Conservation (phyloP, 1,284 basidiomycete species). For the Trichosporon coremiiforme region DNA sequence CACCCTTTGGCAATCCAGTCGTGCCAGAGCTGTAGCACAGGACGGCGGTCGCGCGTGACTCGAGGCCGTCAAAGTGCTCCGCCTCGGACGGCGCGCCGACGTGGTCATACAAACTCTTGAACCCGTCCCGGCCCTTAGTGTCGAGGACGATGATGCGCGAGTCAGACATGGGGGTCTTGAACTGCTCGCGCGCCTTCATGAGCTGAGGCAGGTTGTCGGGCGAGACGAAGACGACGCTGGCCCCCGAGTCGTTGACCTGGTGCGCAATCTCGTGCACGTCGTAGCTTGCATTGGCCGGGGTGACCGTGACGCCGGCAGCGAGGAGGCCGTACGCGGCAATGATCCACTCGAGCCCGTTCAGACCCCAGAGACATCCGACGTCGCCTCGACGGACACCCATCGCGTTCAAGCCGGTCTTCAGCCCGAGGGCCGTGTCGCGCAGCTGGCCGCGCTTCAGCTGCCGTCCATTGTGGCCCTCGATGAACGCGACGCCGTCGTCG, state of each 20-base stretch:
- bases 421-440: constrained; percentile 62
- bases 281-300: constrained; percentile 50
- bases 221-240: constrained; percentile 62
- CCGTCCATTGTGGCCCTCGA: constrained; percentile 66
- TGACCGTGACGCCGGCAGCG: constrained; percentile 42
- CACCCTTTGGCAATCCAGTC: constrained; percentile 54
- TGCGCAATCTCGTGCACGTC: constrained; percentile 34
- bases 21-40: constrained; percentile 71
- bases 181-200: constrained; percentile 38
- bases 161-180: constrained; percentile 27
- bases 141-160: constrained; percentile 41
- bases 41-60: constrained; percentile 24
- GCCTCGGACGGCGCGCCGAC: constrained; percentile 12
- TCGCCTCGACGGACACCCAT: constrained; percentile 44
- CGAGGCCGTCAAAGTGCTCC: constrained; percentile 27
- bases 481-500: constrained; percentile 59
- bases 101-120: constrained; percentile 20
- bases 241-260: constrained; percentile 61
- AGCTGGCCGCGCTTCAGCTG: constrained; percentile 64
- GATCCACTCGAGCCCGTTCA: constrained; percentile 67
- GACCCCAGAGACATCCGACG: constrained; percentile 48
- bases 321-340: constrained; percentile 63
- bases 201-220: constrained; percentile 58
- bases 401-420: constrained; percentile 62
- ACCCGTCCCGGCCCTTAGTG: constrained; percentile 4